Evolutionary conservation across 2,329 filamentous ascomycete species (phyloP).

Genomic region (Colletotrichum agaves): DNA sequence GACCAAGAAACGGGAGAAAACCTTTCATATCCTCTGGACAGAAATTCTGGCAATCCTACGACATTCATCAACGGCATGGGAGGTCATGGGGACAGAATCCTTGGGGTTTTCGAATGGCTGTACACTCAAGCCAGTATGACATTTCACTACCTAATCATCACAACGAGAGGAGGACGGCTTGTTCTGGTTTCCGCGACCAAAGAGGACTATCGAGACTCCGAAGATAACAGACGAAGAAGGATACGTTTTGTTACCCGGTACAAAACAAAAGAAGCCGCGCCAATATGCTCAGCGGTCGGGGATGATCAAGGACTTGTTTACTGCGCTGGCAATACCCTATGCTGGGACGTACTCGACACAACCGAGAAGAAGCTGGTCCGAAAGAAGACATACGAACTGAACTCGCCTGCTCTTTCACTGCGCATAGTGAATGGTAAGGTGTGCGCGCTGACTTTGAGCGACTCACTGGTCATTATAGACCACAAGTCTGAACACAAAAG

Average conservation of each 20-base stretch:
- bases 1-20: slow-evolving; percentile 65
- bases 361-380: slow-evolving; percentile 61
- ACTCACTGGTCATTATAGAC: slow-evolving; percentile 68
- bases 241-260: slow-evolving; percentile 32
- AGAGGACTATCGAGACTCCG: slow-evolving; percentile 31
- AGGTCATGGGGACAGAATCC: slow-evolving; percentile 66
- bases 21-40: slow-evolving; percentile 59
- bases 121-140: slow-evolving; percentile 65
- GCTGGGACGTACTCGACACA: slow-evolving; percentile 66
- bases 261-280: slow-evolving; percentile 43
- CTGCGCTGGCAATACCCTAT: slow-evolving; percentile 63
- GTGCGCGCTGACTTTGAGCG: slow-evolving; percentile 61
- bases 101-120: slow-evolving; percentile 72
- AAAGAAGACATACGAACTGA: slow-evolving; percentile 58
- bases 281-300: slow-evolving; percentile 67
- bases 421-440: slow-evolving; percentile 59
- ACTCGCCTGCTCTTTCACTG: slow-evolving; percentile 64
- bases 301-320: slow-evolving; percentile 67
- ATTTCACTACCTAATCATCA: slow-evolving; percentile 72
- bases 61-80: slow-evolving; percentile 67
- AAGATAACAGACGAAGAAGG: slow-evolving; percentile 39
- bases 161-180: slow-evolving; percentile 64
- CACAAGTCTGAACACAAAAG: slow-evolving; percentile 51
- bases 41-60: slow-evolving; percentile 49
- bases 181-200: slow-evolving; percentile 56